Percentiles rank a stretch among this genome's conserved stretches.
Evolutionary conservation across 139 green algal species (phyloP).

Genomic region (Spirogloea muscicola): DNA sequence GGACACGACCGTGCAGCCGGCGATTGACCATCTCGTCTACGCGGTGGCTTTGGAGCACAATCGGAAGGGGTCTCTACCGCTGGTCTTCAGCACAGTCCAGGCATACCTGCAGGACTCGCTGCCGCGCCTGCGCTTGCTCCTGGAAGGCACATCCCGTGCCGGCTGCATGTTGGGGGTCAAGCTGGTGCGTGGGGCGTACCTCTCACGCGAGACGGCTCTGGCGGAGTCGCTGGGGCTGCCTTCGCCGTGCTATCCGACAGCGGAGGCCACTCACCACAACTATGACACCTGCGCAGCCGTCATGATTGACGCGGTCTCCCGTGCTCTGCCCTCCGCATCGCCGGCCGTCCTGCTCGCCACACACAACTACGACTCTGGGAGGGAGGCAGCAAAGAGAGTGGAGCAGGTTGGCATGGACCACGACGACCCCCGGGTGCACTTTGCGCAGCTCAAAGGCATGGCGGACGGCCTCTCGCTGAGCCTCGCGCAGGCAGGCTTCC

Average conservation of each 20-base stretch:
- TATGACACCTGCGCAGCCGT: constrained; percentile 36
- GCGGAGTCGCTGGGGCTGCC: background rate
- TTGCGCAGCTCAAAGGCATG: constrained; percentile 48
- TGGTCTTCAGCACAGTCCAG: no score
- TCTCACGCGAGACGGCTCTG: constrained; percentile 8
- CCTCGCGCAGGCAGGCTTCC: background rate
- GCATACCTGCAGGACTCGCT: constrained; percentile 30
- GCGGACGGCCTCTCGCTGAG: constrained; percentile 36
- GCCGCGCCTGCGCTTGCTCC: background rate
- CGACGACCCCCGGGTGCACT: constrained; percentile 19
- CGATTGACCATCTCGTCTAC: constrained; percentile 37
- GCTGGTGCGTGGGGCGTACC: constrained; percentile 41
- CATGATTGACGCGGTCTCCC: constrained; percentile 32
- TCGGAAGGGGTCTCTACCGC: constrained; percentile 33
- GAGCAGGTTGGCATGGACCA: background rate
- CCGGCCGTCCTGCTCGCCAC: constrained; percentile 35
- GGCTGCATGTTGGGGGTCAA: constrained; percentile 38
- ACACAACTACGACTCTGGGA: constrained; percentile 33
- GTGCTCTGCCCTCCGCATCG: no score
- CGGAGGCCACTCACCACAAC: constrained; percentile 28
- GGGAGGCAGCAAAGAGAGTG: constrained; percentile 8
- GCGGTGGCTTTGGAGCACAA: constrained; percentile 30
- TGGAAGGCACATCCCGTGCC: constrained; percentile 6
- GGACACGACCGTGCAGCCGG: constrained; percentile 29
- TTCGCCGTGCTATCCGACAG: constrained; percentile 17